phyloP scores from a whole-genome alignment of 2,329 filamentous ascomycete species.

The Neopestalotiopsis sp. region DNA sequence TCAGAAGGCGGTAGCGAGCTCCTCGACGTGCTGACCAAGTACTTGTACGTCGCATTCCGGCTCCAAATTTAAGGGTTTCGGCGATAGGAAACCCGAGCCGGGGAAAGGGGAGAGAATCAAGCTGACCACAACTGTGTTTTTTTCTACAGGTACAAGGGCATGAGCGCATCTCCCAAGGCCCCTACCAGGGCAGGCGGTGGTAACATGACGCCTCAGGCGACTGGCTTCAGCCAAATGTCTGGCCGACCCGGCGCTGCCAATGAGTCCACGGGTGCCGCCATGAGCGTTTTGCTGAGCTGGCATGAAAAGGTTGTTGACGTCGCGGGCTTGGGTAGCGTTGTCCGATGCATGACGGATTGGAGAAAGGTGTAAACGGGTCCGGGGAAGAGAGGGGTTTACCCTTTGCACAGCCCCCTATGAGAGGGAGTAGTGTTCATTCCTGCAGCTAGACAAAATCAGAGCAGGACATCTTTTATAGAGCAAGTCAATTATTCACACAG shows the following conservation, averaged over 20 bases:
- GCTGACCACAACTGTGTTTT: background rate
- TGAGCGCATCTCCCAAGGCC: conserved; percentile 59
- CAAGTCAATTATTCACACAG: no score
- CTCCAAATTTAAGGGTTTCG: no score
- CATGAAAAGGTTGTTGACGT: conserved; percentile 98
- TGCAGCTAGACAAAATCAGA: background rate
- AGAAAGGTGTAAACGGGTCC: conserved; percentile 72
- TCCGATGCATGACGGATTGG: conserved; percentile 94
- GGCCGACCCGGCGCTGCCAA: conserved; percentile 56
- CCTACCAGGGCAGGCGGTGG: conserved; percentile 50
- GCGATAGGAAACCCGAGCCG: background rate
- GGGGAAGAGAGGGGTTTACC: background rate
- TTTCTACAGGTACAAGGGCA: conserved; percentile 80
- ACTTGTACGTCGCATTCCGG: conserved; percentile 68
- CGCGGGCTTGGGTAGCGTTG: conserved; percentile 88
- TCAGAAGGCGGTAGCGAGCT: conserved; percentile 82
- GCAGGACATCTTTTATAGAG: background rate
- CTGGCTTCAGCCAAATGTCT: conserved; percentile 85
- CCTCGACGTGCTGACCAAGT: conserved; percentile 96
- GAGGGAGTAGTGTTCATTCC: background rate
- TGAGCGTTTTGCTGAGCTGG: conserved; percentile 98
- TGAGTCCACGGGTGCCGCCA: conserved; percentile 80
- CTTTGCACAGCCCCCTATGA: background rate
- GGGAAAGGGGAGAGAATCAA: background rate
- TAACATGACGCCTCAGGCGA: conserved; percentile 73